Evolutionary conservation across 2,329 filamentous ascomycete genomes (phyloP), one percentile per base, ranked within the genome.

Genomic region (Fusarium cicatricum): DNA sequence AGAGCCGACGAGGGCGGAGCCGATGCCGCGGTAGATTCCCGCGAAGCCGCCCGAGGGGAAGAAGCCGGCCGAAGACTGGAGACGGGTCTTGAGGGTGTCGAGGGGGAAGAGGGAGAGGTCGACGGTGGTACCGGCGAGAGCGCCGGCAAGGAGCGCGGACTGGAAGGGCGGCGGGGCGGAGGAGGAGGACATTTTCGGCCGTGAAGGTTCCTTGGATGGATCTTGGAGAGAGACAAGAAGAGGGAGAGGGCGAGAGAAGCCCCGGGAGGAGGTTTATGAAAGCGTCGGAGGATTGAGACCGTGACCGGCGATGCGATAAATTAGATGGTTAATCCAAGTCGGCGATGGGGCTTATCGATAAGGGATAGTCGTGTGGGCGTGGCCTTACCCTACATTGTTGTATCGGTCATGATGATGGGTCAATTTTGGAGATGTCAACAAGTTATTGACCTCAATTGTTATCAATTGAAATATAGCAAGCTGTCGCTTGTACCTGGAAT

Each of bases 1-100:
- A 40, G 91, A 96, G 26, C 96, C 95, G 53, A 97, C 88, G 44
- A 98, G 81, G 1, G 93, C 92, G 53, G 87, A 91, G 42, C 94
- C 95, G 14, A 99, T 87, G 72, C 95, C 95, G 39, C 91, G 89
- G 80, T 99, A 99, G 68, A 98, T 91, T 58, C 94, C 93, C 43
- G 84, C 84, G 82, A 98, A 93, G 70, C 94, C 94, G 72, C 95
- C 94, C 3, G 89, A 88, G 51, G 90, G 82, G 71, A 91, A 86
- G 80, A 97, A 92, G 74, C 89, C 87, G 52, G 82, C 74, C 41
- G 85, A 85, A 61, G 92, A 92, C 79, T 99, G 95, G 7, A 99
- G 91, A 14, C 95, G 92, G 37, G 96, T 99, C 80, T 99, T 99
- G 72, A 99, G 88, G 0, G 95, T 99, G 84, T 99, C 96, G 82